Base-by-base conservation (phyloP, 305 asterid species). In the Fraxinus floribunda region DNA sequence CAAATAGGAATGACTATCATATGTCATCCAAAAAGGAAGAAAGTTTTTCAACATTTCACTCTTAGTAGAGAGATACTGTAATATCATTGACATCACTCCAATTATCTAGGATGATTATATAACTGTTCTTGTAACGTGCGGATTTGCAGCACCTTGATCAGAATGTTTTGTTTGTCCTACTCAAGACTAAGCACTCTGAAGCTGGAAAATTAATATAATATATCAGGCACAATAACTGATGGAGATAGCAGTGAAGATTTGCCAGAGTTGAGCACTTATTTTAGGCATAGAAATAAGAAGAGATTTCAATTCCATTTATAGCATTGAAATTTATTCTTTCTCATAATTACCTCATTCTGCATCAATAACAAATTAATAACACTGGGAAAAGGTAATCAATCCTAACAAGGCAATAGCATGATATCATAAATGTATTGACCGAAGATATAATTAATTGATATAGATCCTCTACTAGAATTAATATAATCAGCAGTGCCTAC, bases 361-460 rank as follows among this genome's bases (percentile, higher is more conserved):
- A 18, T 20, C 30, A 20, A 60, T 7, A 60, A 2, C 70, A 60
- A 60, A 60, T 60, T 60, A 60, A 60, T 3, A 60, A 3, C 70
- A 60, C 4, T 57, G 71, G 1, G 70, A 60, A 22, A 60, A 2
- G 15, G 15, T 60, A 60, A 20, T 60, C 70, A 20, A 60, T 60
- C 30, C 30, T 7, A 60, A 60, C 70, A 60, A 60, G 70, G 30
- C 70, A 60, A 60, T 60, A 7, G 0, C 70, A 60, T 60, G 70
- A 60, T 60, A 60, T 60, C 70, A 20, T 20, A 60, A 60, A 60
- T 20, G 30, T 60, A 60, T 60, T 60, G 1, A 20, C 70, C 41
- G 66, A 34, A 80, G 82, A 81, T 10, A 78, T 71, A 80, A 32
- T 30, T 20, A 80, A 64, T 20, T 66, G 74, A 34, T 34, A 64